A percentile compares a stretch with the other conserved stretches of the same genome.
These are phyloP conservation scores for Kalaharituber pfeilii DNA, from an alignment of 2,329 filamentous ascomycete species.

Conservation along the genomic window DNA sequence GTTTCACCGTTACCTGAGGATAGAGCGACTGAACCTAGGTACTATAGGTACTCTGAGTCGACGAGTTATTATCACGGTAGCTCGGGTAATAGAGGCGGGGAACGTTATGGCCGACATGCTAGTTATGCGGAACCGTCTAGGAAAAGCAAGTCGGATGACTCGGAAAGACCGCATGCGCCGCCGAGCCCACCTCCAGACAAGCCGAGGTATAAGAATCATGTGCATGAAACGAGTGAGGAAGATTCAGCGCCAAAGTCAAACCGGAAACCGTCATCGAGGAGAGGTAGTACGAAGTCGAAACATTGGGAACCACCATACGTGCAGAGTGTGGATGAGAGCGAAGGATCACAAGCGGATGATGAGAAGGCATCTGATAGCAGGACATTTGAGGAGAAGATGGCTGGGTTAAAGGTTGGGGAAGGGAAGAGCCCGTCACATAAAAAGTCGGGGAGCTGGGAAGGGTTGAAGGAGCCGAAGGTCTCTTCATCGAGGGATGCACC, in stretches of 20 bases:
- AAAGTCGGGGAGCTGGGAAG: background rate
- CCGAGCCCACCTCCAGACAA: background rate
- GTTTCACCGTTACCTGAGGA: background rate
- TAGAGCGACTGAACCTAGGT: background rate
- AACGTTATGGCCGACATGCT: background rate
- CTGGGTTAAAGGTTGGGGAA: background rate
- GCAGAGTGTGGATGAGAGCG: background rate
- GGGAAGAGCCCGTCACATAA: background rate
- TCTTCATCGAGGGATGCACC: background rate
- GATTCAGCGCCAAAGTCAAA: background rate
- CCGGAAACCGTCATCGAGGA: background rate
- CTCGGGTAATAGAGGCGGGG: background rate
- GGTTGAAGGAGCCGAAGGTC: background rate
- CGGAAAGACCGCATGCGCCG: background rate
- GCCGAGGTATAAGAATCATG: background rate
- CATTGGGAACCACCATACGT: background rate
- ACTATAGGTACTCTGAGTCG: background rate
- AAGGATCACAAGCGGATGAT: background rate
- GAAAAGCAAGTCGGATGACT: background rate
- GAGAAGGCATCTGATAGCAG: background rate
- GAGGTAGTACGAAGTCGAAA: background rate
- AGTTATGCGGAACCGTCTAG: background rate
- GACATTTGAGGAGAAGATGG: background rate
- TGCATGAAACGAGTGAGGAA: background rate
- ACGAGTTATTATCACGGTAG: background rate